A percentile compares a stretch with the other conserved stretches of the same genome.
Conservation (phyloP, 1,284 basidiomycete species). For the Moniliophthora roreri region DNA sequence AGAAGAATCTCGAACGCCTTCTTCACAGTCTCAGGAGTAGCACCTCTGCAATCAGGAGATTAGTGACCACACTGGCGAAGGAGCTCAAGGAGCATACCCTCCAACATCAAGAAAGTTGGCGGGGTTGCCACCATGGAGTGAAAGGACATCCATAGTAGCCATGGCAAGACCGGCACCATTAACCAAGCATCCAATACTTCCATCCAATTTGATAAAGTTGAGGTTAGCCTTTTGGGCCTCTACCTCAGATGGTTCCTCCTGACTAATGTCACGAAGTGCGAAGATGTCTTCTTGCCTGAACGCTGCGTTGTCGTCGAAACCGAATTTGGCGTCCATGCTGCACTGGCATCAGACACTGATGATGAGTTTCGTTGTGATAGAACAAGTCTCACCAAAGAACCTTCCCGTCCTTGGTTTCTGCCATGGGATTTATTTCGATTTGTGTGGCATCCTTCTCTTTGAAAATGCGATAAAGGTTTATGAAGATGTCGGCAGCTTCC, state of each 20-base stretch:
- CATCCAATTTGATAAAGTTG: slow-evolving; percentile 99
- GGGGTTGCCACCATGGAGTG: slow-evolving; percentile 93
- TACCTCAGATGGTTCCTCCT: slow-evolving; percentile 97
- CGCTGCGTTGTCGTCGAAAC: slow-evolving; percentile 99
- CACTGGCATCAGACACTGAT: slow-evolving; percentile 9
- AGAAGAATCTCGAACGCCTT: slow-evolving; percentile 98
- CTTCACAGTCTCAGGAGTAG: slow-evolving; percentile 98
- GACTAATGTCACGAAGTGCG: slow-evolving; percentile 85
- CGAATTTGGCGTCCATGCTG: slow-evolving; percentile 99
- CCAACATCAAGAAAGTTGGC: slow-evolving; percentile 99
- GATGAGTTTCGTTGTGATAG: slow-evolving; percentile 4
- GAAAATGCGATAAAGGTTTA: slow-evolving; percentile 95
- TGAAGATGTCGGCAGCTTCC: slow-evolving; percentile 92
- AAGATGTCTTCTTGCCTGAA: slow-evolving; percentile 96
- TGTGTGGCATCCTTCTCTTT: slow-evolving; percentile 99
- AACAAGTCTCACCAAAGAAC: slow-evolving; percentile 81
- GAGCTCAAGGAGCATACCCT: slow-evolving; percentile 56
- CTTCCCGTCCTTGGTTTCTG: slow-evolving; percentile 90
- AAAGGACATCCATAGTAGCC: slow-evolving; percentile 99
- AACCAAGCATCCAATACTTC: slow-evolving; percentile 96
- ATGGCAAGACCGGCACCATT: slow-evolving; percentile 99
- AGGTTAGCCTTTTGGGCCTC: slow-evolving; percentile 93
- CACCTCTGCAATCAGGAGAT: slow-evolving; percentile 60
- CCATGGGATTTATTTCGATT: slow-evolving; percentile 99
- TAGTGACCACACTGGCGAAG: slow-evolving; percentile 10